These are phyloP conservation scores for Calocera viscosa DNA, from an alignment of 768 basidiomycete genomes.

Conservation along the genomic window DNA sequence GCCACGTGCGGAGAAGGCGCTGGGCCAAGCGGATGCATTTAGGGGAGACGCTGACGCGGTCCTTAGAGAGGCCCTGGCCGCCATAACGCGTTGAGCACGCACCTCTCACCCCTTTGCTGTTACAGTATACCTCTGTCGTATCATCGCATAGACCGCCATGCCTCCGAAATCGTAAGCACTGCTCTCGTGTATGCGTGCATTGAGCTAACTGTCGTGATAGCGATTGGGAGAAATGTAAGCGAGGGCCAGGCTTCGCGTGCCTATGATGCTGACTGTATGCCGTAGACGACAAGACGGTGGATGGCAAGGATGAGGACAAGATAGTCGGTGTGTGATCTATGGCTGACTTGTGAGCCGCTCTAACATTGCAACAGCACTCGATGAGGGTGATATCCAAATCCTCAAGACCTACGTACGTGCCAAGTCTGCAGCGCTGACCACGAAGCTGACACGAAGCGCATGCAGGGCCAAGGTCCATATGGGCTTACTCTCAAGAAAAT, in stretches of 20 bases:
- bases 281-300: slow-evolving; percentile 70
- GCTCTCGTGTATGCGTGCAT: not conserved
- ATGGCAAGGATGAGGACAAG: slow-evolving; percentile 86
- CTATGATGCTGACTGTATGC: slow-evolving; percentile 9
- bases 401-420: slow-evolving; percentile 82
- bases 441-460: not conserved
- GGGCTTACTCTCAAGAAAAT: slow-evolving; percentile 75
- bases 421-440: not conserved
- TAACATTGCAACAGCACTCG: slow-evolving; percentile 50
- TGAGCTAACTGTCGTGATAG: slow-evolving; percentile 33
- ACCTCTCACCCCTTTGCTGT: not conserved
- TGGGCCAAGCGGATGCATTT: not conserved
- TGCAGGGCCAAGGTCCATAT: slow-evolving; percentile 97
- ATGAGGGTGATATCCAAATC: slow-evolving; percentile 97
- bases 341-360: not conserved
- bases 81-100: not conserved
- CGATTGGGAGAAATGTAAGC: slow-evolving; percentile 96
- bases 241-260: not conserved
- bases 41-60: slow-evolving; percentile 1
- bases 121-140: not conserved
- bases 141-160: slow-evolving; percentile 38
- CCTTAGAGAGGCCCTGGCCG: not conserved
- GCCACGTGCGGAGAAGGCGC: not conserved
- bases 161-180: slow-evolving; percentile 85
- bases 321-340: slow-evolving; percentile 51